Percentiles rank a stretch among this genome's conserved stretches.
phyloP scores from a whole-genome alignment of 495 filamentous ascomycete genomes.

The Neurospora sp. region DNA sequence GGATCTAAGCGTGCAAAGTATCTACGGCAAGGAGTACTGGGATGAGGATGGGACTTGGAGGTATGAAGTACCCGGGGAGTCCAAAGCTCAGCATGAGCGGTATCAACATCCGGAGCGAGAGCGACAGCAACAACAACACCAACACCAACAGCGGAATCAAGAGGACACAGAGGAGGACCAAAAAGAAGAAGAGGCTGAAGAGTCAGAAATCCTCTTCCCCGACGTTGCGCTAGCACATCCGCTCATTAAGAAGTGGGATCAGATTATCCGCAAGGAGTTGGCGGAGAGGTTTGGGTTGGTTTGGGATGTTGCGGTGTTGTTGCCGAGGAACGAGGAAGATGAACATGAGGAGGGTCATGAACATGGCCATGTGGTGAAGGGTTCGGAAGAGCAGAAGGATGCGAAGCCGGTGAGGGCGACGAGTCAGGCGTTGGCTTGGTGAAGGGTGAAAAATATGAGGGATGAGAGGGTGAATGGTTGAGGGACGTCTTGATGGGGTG shows the following conservation, averaged over 20 bases:
- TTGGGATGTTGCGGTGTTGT: slow-evolving; percentile 16
- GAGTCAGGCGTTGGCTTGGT: slow-evolving; percentile 16
- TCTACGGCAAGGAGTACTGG: slow-evolving; percentile 57
- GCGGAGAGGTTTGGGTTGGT: slow-evolving; percentile 31
- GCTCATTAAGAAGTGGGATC: slow-evolving; percentile 45
- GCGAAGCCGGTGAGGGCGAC: slow-evolving; percentile 1
- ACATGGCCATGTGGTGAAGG: slow-evolving; percentile 3
- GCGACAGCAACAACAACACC: not conserved
- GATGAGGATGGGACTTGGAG: slow-evolving; percentile 51
- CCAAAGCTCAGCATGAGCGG: not conserved
- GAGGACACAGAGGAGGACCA: slow-evolving; percentile 5
- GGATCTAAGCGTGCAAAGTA: slow-evolving; percentile 49
- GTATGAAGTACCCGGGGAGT: slow-evolving; percentile 39
- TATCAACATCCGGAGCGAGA: slow-evolving; percentile 3
- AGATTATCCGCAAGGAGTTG: slow-evolving; percentile 29
- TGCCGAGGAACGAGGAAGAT: not conserved
- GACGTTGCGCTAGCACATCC: slow-evolving; percentile 53
- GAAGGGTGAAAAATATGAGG: not conserved
- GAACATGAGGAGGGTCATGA: not conserved
- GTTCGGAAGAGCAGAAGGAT: slow-evolving; percentile 7
- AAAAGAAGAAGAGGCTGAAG: slow-evolving; percentile 17
- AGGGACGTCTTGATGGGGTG: not conserved
- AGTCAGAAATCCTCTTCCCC: slow-evolving; percentile 30
- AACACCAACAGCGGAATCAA: not conserved
- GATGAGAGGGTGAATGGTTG: not conserved